These are phyloP conservation scores for Aspergillus flavus DNA, from an alignment of 2,329 filamentous ascomycete species.

Conservation along the genomic window DNA sequence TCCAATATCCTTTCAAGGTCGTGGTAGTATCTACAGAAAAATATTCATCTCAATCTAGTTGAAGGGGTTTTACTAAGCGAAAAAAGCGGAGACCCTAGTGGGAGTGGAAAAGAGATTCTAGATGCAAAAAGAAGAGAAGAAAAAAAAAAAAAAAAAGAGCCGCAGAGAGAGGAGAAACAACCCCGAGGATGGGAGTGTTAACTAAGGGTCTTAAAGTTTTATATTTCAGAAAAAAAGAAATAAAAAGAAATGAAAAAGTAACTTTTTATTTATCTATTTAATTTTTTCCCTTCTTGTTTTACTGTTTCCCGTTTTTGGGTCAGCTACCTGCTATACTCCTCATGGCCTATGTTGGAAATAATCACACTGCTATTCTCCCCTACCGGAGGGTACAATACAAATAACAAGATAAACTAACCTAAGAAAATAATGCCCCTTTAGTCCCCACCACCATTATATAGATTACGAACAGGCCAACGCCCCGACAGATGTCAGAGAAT, in stretches of 20 bases:
- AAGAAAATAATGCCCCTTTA: not conserved
- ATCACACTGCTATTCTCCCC: not conserved
- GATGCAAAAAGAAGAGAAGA: not conserved
- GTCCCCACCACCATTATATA: not conserved
- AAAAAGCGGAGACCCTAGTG: constrained; percentile 1
- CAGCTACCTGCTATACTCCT: not conserved
- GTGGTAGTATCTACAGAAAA: not conserved
- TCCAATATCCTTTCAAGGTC: not conserved
- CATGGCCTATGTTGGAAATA: not conserved
- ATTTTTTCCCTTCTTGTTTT: not conserved
- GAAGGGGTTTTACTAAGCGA: not conserved
- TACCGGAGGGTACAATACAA: not conserved
- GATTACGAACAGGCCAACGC: constrained; percentile 1
- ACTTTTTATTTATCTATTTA: not conserved
- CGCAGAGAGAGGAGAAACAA: not conserved
- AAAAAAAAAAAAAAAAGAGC: not conserved
- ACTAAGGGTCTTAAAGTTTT: not conserved
- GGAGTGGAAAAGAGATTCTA: not conserved
- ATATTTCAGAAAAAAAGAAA: too few relatives aligned
- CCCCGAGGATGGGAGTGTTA: not conserved
- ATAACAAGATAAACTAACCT: not conserved
- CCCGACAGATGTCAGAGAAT: not conserved
- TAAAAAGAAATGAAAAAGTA: too few relatives aligned
- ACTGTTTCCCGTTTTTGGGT: not conserved
- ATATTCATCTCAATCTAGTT: not conserved